These are phyloP conservation scores for Lipomyces orientalis DNA, from an alignment of 805 yeast species.

Conservation along the genomic window DNA sequence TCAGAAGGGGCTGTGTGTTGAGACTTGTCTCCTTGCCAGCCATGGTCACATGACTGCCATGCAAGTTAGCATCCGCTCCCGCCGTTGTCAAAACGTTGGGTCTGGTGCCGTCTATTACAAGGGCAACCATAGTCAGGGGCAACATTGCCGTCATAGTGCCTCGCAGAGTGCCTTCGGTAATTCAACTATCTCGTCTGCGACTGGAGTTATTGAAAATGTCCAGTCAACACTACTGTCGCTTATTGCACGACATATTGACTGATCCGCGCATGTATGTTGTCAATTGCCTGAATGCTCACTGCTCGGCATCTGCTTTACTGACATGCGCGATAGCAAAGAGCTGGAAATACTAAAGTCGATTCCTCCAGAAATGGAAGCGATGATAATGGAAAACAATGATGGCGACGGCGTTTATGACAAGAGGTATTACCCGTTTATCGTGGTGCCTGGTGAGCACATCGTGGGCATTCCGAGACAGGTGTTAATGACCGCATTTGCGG, in stretches of 20 bases:
- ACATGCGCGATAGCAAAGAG: constrained; percentile 21
- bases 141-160: too few relatives aligned
- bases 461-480: constrained; percentile 30
- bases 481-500: constrained; percentile 25
- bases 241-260: constrained; percentile 13
- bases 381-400: constrained; percentile 7
- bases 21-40: too few relatives aligned
- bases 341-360: constrained; percentile 26
- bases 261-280: constrained; percentile 16
- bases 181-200: background rate
- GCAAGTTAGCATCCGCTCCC: too few relatives aligned
- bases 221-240: constrained; percentile 11
- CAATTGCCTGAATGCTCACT: background rate
- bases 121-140: background rate
- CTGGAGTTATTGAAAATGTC: background rate
- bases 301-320: background rate
- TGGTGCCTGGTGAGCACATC: constrained; percentile 26
- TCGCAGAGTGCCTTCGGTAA: too few relatives aligned
- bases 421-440: constrained; percentile 25
- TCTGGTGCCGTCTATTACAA: too few relatives aligned
- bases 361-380: constrained; percentile 16
- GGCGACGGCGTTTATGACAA: constrained; percentile 20
- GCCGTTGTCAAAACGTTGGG: too few relatives aligned
- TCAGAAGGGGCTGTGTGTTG: too few relatives aligned
- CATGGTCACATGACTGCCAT: too few relatives aligned